These are phyloP conservation scores for Haplosporangium gracile DNA, from an alignment of 192 early-diverging fungal genomes.

Conservation along the genomic window DNA sequence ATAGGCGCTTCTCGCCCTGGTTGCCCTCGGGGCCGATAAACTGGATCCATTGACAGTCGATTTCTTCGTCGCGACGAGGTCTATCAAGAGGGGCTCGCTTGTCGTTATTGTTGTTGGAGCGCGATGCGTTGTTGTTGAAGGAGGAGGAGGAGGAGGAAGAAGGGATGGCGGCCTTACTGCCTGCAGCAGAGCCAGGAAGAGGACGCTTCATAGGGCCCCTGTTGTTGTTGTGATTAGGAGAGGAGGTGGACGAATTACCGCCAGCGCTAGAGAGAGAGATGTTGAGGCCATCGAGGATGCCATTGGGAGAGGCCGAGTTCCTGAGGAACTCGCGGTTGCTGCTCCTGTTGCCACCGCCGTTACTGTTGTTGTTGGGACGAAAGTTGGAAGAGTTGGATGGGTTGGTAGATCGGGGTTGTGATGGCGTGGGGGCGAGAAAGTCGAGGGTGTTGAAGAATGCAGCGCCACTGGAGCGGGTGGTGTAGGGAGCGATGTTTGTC, in stretches of 20 bases:
- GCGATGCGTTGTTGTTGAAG: not conserved
- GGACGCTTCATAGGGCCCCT: not conserved
- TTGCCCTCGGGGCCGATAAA: constrained; percentile 60
- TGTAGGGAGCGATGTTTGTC: constrained; percentile 12
- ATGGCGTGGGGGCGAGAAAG: constrained; percentile 41
- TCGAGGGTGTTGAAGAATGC: constrained; percentile 52
- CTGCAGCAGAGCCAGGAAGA: not conserved
- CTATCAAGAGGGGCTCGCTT: constrained; percentile 32
- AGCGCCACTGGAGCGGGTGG: constrained; percentile 43
- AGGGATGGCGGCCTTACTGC: not conserved
- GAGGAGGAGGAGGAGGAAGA: not conserved
- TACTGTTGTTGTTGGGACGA: constrained; percentile 11
- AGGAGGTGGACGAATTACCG: not conserved
- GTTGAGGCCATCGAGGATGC: constrained; percentile 8
- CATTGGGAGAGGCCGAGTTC: not conserved
- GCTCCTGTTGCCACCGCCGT: not conserved
- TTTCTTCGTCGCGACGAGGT: constrained; percentile 67
- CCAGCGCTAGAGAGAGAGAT: not conserved
- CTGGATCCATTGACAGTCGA: constrained; percentile 57
- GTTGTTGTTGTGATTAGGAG: not conserved
- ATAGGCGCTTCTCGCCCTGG: constrained; percentile 42
- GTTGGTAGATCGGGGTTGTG: not conserved
- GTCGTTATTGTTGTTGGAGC: not conserved
- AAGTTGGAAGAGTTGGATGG: not conserved
- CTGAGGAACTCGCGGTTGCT: constrained; percentile 21